Conservation (phyloP, 495 filamentous ascomycete genomes). For the Penicillium daleae region DNA sequence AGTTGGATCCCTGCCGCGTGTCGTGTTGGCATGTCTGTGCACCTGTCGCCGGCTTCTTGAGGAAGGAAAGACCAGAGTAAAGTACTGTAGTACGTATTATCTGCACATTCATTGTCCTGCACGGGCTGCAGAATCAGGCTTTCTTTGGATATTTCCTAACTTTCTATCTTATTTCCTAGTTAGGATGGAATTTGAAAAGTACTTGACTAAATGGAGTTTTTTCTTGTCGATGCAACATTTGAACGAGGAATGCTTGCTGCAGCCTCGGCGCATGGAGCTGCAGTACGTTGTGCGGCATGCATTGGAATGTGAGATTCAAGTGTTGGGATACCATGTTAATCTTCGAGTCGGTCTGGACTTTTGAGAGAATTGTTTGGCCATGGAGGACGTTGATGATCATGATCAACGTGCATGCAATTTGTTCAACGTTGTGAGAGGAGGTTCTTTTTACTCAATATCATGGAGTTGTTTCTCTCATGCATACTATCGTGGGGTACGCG, state of each 20-base stretch:
- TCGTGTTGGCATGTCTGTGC: slow-evolving; percentile 28
- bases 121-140: background rate
- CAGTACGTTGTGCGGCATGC: slow-evolving; percentile 24
- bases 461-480: background rate
- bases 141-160: background rate
- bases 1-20: slow-evolving; percentile 16
- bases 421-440: background rate
- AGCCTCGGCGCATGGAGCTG: slow-evolving; percentile 9
- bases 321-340: background rate
- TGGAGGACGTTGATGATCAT: background rate
- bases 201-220: background rate
- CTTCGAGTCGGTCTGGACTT: slow-evolving; percentile 18
- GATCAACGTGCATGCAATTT: background rate
- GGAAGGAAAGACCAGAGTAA: background rate
- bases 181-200: background rate
- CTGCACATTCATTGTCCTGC: background rate
- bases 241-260: slow-evolving; percentile 14
- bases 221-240: slow-evolving; percentile 11
- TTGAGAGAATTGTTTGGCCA: background rate
- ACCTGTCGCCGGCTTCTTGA: background rate
- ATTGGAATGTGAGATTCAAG: slow-evolving; percentile 36
- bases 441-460: background rate
- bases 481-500: background rate
- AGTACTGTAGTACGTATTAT: background rate
- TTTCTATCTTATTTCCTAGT: slow-evolving; percentile 2